phyloP scores from a whole-genome alignment of 1,284 basidiomycete genomes.

The Hypsizygus ulmarius region DNA sequence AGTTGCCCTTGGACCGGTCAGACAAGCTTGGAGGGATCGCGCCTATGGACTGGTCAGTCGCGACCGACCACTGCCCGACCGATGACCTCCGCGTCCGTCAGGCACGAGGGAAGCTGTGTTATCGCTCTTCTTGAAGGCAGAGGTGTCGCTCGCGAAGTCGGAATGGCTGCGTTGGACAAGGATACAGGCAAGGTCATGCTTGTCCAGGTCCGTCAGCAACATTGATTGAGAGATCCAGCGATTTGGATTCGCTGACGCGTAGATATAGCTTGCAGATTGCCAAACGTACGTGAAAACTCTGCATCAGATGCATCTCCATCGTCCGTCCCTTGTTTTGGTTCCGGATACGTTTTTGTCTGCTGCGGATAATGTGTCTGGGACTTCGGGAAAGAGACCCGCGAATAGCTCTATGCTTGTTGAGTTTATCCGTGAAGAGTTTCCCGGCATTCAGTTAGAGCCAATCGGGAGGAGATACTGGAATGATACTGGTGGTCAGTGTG shows the following conservation, averaged over 20 bases:
- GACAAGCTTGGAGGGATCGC: constrained; percentile 9
- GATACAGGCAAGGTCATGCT: constrained; percentile 75
- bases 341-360: constrained; percentile 74
- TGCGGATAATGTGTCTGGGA: constrained; percentile 43
- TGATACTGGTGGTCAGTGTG: constrained; percentile 59
- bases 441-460: constrained; percentile 60
- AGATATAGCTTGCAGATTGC: constrained; percentile 69
- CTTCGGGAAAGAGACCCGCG: constrained; percentile 43
- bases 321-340: constrained; percentile 70
- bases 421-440: constrained; percentile 74
- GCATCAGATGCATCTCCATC: constrained; percentile 80
- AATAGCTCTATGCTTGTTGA: constrained; percentile 65
- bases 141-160: constrained; percentile 77
- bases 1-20: constrained; percentile 17
- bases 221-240: constrained; percentile 1
- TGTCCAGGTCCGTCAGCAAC: constrained; percentile 55
- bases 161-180: constrained; percentile 80
- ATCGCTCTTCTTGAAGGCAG: constrained; percentile 73
- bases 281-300: constrained; percentile 85
- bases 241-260: constrained; percentile 7
- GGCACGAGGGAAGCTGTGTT: constrained; percentile 57
- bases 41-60: constrained; percentile 43
- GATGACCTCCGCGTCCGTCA: constrained; percentile 57
- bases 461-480: constrained; percentile 83
- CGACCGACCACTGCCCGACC: constrained; percentile 55